These are phyloP conservation scores for Triticum turgidum DNA, from an alignment of 176 grass and related monocot genomes.

Conservation along the genomic window DNA sequence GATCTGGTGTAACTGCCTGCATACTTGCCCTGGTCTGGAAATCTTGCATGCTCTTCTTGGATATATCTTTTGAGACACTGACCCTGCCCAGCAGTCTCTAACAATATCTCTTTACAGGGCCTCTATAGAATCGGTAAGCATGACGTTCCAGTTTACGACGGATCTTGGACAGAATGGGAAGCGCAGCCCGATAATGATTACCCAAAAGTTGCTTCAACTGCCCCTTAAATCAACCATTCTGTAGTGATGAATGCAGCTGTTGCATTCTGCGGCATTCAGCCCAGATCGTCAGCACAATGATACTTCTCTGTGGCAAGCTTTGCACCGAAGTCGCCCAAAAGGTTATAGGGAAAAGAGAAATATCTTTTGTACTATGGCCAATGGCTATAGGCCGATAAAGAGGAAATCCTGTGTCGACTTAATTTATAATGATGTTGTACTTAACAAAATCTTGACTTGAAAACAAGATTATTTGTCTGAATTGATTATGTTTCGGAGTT, in stretches of 20 bases:
- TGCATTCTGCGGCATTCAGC: not conserved
- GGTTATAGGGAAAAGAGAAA: not conserved
- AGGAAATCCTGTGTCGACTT: not conserved
- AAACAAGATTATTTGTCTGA: not conserved
- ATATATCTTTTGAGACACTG: not conserved
- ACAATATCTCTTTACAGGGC: conserved; percentile 45
- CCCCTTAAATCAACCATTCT: conserved; percentile 34
- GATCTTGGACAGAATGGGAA: conserved; percentile 85
- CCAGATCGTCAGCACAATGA: not conserved
- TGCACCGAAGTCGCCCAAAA: not conserved
- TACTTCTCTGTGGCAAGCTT: not conserved
- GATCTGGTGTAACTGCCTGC: conserved; percentile 78
- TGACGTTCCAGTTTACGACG: conserved; percentile 81
- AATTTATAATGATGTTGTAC: not conserved
- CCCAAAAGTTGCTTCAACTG: conserved; percentile 46
- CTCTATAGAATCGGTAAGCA: conserved; percentile 61
- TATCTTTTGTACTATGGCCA: not conserved
- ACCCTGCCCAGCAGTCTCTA: not conserved
- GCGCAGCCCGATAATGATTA: conserved; percentile 43
- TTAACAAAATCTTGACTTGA: not conserved
- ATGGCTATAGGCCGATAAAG: not conserved
- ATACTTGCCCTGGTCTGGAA: conserved; percentile 66
- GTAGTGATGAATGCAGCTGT: not conserved
- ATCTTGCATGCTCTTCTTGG: not conserved
- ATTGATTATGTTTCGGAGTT: not conserved